Conservation (phyloP, 495 filamentous ascomycete species). For the Rhizodiscina lignyota region DNA sequence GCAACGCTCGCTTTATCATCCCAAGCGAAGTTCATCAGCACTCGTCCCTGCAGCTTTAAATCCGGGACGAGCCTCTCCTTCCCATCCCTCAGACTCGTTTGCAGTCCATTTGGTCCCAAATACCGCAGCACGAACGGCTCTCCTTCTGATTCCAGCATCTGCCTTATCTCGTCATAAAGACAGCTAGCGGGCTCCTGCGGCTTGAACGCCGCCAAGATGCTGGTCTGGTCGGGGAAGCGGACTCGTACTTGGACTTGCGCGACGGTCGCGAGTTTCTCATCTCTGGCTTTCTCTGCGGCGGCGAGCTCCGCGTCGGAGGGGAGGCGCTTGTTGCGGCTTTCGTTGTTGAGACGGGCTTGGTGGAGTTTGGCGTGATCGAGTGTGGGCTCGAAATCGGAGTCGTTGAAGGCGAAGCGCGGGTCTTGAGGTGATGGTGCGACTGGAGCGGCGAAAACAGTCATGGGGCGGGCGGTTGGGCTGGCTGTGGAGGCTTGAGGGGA, state of each 20-base stretch:
- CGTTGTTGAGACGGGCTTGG: conserved; percentile 50
- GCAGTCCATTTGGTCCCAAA: conserved; percentile 10
- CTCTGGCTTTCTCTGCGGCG: conserved; percentile 36
- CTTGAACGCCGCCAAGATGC: conserved; percentile 45
- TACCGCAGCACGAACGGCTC: conserved; percentile 37
- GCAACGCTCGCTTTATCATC: conserved; percentile 33
- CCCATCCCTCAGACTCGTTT: conserved; percentile 19
- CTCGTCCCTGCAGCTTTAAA: conserved; percentile 47
- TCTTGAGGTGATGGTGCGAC: conserved; percentile 65
- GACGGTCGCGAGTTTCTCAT: conserved; percentile 43
- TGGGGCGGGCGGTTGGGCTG: conserved; percentile 25
- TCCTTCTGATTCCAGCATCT: conserved; percentile 28
- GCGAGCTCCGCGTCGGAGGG: conserved; percentile 51
- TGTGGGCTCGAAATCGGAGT: conserved; percentile 65
- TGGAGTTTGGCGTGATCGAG: conserved; percentile 73
- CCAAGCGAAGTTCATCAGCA: conserved; percentile 70
- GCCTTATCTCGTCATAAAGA: conserved; percentile 50
- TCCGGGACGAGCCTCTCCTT: conserved; percentile 49
- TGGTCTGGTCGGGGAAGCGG: conserved; percentile 71
- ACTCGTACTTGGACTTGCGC: conserved; percentile 60
- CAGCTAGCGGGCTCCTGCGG: conserved; percentile 42
- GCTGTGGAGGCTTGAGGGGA: conserved; percentile 7
- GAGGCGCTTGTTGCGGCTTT: conserved; percentile 50
- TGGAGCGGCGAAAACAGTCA: conserved; percentile 65
- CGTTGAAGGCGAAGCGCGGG: conserved; percentile 43